phyloP scores from a whole-genome alignment of 1,284 basidiomycete species.

The Ustilago hordei region DNA sequence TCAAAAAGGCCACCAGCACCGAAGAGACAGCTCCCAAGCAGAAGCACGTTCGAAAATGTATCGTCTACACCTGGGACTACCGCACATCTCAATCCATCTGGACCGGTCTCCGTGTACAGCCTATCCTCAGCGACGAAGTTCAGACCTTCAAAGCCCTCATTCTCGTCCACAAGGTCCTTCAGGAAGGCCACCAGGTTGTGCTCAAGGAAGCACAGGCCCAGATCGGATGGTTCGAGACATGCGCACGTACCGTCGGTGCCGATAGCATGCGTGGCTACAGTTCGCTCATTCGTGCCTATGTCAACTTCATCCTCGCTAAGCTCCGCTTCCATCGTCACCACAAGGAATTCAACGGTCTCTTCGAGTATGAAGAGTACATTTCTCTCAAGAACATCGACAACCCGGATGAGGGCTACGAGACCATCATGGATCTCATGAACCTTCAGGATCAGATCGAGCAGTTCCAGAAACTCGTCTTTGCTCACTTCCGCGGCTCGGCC shows the following conservation, averaged over 20 bases:
- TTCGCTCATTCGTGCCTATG: constrained; percentile 66
- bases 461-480: constrained; percentile 69
- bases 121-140: constrained; percentile 68
- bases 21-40: constrained; percentile 69
- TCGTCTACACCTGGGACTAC: constrained; percentile 70
- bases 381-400: constrained; percentile 70
- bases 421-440: constrained; percentile 69
- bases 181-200: constrained; percentile 67
- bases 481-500: constrained; percentile 63
- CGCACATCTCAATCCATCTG: constrained; percentile 68
- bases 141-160: constrained; percentile 70
- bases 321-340: constrained; percentile 69
- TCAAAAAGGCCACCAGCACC: constrained; percentile 67
- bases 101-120: constrained; percentile 67
- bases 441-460: constrained; percentile 69
- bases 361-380: constrained; percentile 69
- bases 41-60: constrained; percentile 69
- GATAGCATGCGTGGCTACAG: constrained; percentile 66
- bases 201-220: constrained; percentile 68
- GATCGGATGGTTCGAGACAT: constrained; percentile 68
- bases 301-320: constrained; percentile 67
- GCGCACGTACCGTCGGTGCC: constrained; percentile 61
- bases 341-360: constrained; percentile 69
- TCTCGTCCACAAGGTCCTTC: constrained; percentile 68
- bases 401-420: constrained; percentile 69